Base-by-base conservation (phyloP, 129 eudicot genomes). In the Chrysanthemum lavandulifolium region DNA sequence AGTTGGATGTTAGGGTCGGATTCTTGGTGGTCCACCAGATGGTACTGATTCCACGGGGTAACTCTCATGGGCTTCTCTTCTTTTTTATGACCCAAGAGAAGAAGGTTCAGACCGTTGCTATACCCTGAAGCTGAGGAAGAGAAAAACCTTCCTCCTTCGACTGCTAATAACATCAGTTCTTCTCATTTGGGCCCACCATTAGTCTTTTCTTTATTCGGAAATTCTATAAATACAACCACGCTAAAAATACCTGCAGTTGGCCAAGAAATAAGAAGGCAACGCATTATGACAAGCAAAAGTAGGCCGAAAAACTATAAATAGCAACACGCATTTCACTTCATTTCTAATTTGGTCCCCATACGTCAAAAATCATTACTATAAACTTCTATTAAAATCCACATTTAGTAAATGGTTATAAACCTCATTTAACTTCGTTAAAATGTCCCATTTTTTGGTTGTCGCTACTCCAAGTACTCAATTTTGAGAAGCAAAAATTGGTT, bases 101-200 rank as follows among this genome's bases (percentile, higher is more conserved):
- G 91, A 57, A 93, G 89, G 82, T 90, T 81, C 57, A 93, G 80
- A 55, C 98, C 96, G 85, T 89, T 93, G 69, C 95, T 85, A 84
- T 89, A 93, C 11, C 98, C 98, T 55, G 92, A 74, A 49, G 98
- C 96, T 64, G 98, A 93, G 78, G 98, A 82, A 69, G 98, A 93
- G 89, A 93, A 93, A 75, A 93, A 93, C 76, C 95, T 92, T 72
- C 98, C 98, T 76, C 98, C 96, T 89, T 93, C 96, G 66, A 93
- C 98, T 68, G 98, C 91, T 65, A 93, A 86, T 93, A 93, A 85
- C 98, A 93, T 93, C 83, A 89, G 89, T 85, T 85, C 91, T 84
- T 83, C 80, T 85, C 96, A 93, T 89, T 83, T 67, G 87, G 72
- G 56, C 80, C 69, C 81, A 80, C 80, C 91, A 81, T 67, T 64